A percentile compares a stretch with the other conserved stretches of the same genome.
Conservation (phyloP, 257 asterid species). For the Salvia rosmarinus region DNA sequence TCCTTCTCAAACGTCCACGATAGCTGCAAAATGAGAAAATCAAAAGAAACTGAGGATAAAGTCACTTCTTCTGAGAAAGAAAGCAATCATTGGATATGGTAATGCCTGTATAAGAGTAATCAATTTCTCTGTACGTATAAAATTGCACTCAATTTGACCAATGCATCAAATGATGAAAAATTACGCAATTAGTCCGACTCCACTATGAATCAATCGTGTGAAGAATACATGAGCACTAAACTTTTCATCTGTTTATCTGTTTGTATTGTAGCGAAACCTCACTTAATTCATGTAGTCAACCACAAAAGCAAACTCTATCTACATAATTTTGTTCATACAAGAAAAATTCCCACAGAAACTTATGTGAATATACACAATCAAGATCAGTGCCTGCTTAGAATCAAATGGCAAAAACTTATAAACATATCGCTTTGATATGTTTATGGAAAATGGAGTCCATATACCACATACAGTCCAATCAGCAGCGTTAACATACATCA, state of each 20-base stretch:
- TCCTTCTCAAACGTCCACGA: slow-evolving; percentile 93
- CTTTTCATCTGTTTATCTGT: neutral
- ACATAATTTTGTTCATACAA: neutral
- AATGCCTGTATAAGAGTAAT: too few relatives aligned
- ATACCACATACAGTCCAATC: neutral
- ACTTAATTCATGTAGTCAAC: neutral
- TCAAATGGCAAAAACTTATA: neutral
- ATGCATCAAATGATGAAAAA: neutral
- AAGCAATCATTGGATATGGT: neutral
- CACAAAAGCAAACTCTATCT: neutral
- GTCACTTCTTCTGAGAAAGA: neutral
- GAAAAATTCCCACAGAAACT: neutral
- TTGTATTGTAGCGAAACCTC: neutral
- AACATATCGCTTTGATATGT: too few relatives aligned
- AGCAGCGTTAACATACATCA: neutral
- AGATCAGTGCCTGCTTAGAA: neutral
- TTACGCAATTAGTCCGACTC: neutral
- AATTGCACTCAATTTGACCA: neutral
- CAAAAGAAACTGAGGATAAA: neutral
- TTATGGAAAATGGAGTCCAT: neutral
- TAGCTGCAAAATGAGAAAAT: slow-evolving; percentile 49
- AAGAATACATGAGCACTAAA: neutral
- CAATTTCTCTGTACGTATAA: too few relatives aligned
- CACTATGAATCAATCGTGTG: neutral
- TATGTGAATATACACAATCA: neutral